Percentiles rank a stretch among this genome's conserved stretches.
These are phyloP conservation scores for Drechslera avenae DNA, from an alignment of 2,329 filamentous ascomycete genomes.

Conservation along the genomic window DNA sequence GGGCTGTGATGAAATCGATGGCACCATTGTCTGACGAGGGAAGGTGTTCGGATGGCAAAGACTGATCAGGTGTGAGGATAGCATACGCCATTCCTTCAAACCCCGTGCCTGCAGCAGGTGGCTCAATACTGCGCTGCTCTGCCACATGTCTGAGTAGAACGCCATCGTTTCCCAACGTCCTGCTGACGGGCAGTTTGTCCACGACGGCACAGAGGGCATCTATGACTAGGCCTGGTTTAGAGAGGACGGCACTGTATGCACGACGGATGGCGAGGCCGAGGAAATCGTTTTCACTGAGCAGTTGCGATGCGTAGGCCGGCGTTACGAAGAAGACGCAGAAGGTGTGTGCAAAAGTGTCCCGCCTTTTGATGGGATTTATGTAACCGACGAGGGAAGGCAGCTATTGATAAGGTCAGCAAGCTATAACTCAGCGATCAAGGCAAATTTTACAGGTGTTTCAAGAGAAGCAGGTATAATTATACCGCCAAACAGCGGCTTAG, in stretches of 20 bases:
- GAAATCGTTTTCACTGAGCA: slow-evolving; percentile 34
- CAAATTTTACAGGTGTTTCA: slow-evolving; percentile 23
- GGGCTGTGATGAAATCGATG: slow-evolving; percentile 32
- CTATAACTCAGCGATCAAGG: background rate
- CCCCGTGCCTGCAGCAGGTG: slow-evolving; percentile 30
- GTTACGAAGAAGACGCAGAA: slow-evolving; percentile 42
- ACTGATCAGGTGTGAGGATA: slow-evolving; percentile 18
- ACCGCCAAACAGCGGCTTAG: slow-evolving; percentile 23
- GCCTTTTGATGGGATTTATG: slow-evolving; percentile 23
- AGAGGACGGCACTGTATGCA: slow-evolving; percentile 14
- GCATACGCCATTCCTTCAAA: slow-evolving; percentile 45
- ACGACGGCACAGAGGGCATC: slow-evolving; percentile 45
- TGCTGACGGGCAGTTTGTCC: slow-evolving; percentile 42
- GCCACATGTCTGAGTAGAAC: slow-evolving; percentile 6
- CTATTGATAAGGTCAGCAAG: slow-evolving; percentile 18
- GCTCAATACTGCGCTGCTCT: slow-evolving; percentile 2
- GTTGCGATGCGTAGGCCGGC: slow-evolving; percentile 41
- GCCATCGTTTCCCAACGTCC: slow-evolving; percentile 1
- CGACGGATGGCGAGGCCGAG: slow-evolving; percentile 31
- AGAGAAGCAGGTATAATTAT: slow-evolving; percentile 37
- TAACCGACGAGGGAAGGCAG: slow-evolving; percentile 31
- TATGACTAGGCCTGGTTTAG: slow-evolving; percentile 6
- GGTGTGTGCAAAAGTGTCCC: slow-evolving; percentile 13
- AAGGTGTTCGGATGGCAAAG: slow-evolving; percentile 12
- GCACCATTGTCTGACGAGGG: slow-evolving; percentile 23